Conservation (phyloP, 2,329 filamentous ascomycete genomes). For the Cryoendolithus antarcticus region DNA sequence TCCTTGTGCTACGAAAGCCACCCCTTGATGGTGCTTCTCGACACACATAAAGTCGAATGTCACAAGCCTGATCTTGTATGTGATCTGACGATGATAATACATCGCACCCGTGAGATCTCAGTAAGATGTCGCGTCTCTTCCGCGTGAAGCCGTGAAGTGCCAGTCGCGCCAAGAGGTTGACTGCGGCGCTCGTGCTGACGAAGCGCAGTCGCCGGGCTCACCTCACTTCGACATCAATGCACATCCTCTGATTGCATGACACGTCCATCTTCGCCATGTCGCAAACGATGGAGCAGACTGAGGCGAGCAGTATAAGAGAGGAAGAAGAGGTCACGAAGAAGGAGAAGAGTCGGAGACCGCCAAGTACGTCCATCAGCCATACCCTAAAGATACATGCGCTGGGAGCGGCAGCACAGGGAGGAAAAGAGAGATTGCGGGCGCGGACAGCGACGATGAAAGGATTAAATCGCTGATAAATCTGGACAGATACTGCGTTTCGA, state of each 20-base stretch:
- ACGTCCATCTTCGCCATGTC: conserved; percentile 25
- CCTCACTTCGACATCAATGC: no score
- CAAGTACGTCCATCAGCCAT: conserved; percentile 47
- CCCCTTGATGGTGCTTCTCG: no score
- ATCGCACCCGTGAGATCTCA: no score
- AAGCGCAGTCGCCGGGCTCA: no score
- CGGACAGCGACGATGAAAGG: neutral
- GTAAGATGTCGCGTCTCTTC: no score
- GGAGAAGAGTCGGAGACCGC: conserved; percentile 81
- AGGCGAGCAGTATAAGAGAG: conserved; percentile 32
- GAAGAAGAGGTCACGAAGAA: conserved; percentile 48
- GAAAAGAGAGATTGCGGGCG: neutral
- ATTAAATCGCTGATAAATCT: conserved; percentile 7
- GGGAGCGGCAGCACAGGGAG: conserved; percentile 6
- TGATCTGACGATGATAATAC: no score
- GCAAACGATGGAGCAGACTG: conserved; percentile 32
- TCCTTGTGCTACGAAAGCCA: no score
- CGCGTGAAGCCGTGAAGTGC: no score
- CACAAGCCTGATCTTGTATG: no score
- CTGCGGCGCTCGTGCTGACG: no score
- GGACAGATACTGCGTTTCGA: conserved; percentile 80
- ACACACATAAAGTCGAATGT: no score
- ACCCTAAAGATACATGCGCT: conserved; percentile 1
- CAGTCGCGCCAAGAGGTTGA: no score
- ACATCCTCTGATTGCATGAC: neutral